Percentiles rank a stretch among this genome's conserved stretches.
These are phyloP conservation scores for Claviceps maximensis DNA, from an alignment of 2,329 filamentous ascomycete species.

Conservation along the genomic window DNA sequence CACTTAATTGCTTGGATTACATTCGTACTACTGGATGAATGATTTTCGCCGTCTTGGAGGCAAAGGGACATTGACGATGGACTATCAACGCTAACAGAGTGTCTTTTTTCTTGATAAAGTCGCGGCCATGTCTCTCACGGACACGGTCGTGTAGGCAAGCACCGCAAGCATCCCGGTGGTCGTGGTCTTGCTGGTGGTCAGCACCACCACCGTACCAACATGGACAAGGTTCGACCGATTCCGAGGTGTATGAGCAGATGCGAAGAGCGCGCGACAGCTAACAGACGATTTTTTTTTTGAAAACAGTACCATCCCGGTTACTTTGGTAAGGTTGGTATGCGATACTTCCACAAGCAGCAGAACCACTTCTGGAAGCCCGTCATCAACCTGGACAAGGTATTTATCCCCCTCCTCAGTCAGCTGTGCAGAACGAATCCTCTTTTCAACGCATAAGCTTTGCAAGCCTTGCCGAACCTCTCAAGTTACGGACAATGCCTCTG, in stretches of 20 bases:
- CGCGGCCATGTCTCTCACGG: conserved; percentile 97
- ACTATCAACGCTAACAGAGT: neutral
- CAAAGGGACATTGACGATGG: neutral
- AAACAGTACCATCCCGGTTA: conserved; percentile 90
- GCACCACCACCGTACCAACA: conserved; percentile 57
- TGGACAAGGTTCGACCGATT: conserved; percentile 61
- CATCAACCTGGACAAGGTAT: conserved; percentile 97
- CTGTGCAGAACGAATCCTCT: neutral
- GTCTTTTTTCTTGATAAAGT: conserved; percentile 31
- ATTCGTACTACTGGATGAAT: conserved; percentile 8
- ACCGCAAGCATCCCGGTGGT: conserved; percentile 81
- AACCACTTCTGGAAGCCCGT: conserved; percentile 98
- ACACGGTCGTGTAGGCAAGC: conserved; percentile 97
- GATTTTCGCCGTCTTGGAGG: neutral
- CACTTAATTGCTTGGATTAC: conserved; percentile 6
- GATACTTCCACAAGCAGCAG: conserved; percentile 90
- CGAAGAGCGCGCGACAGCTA: conserved; percentile 11
- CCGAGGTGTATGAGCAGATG: neutral
- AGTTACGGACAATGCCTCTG: neutral
- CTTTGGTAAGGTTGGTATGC: conserved; percentile 95
- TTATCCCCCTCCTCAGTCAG: conserved; percentile 9
- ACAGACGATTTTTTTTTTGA: conserved; percentile 12
- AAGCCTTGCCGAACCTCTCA: neutral
- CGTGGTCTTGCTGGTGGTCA: conserved; percentile 94
- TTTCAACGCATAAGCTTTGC: neutral